These are phyloP conservation scores for Heterobasidion annosum DNA, from an alignment of 1,284 basidiomycete species.

Conservation along the genomic window DNA sequence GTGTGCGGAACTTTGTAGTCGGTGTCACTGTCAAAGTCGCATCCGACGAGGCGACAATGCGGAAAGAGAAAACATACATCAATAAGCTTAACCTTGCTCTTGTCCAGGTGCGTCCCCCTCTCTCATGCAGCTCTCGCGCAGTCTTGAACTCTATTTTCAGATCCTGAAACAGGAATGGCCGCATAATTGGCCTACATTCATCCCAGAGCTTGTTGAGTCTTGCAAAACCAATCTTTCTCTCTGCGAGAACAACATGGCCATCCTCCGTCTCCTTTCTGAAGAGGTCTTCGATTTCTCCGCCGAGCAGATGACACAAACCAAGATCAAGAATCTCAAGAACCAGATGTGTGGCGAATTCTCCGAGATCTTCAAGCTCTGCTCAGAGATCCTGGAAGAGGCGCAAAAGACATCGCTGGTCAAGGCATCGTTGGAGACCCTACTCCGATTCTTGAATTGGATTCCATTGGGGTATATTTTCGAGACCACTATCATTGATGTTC, in stretches of 20 bases:
- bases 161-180: constrained; percentile 99
- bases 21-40: constrained; percentile 89
- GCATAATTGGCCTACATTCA: constrained; percentile 98
- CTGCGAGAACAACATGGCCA: constrained; percentile 99
- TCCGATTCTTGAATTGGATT: constrained; percentile 99
- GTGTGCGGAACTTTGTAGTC: constrained; percentile 97
- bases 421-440: constrained; percentile 91
- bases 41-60: constrained; percentile 79
- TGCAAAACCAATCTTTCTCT: constrained; percentile 94
- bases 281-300: constrained; percentile 99
- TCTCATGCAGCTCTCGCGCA: neutral
- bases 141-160: constrained; percentile 30
- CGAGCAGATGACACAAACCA: constrained; percentile 98
- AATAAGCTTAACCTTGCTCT: constrained; percentile 97
- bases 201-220: constrained; percentile 95
- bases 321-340: constrained; percentile 97
- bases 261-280: constrained; percentile 94
- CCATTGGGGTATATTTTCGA: constrained; percentile 99
- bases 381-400: constrained; percentile 96
- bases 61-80: constrained; percentile 91
- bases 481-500: constrained; percentile 93
- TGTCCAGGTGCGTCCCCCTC: constrained; percentile 69
- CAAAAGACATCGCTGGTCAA: constrained; percentile 94
- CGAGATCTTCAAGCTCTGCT: constrained; percentile 93
- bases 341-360: constrained; percentile 97